Evolutionary conservation across 108 stramenopile species (phyloP).

Genomic region (Tribonema minus): DNA sequence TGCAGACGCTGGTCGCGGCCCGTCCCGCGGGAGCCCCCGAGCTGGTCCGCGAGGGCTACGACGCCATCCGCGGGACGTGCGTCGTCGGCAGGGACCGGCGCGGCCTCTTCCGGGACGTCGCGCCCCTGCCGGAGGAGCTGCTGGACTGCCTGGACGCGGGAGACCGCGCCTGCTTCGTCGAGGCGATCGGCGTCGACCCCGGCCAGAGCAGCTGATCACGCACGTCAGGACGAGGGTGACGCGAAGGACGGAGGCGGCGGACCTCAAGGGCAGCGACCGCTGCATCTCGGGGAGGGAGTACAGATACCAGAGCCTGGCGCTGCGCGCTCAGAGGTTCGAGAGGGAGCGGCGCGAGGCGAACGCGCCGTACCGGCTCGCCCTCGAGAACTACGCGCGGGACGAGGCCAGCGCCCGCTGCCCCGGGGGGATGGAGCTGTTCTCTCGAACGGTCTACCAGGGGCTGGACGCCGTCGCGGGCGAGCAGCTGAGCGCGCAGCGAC

Average conservation of each 20-base stretch:
- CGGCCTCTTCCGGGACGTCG: neutral
- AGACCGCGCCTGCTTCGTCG: neutral
- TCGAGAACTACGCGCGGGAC: neutral
- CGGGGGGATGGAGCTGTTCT: no score
- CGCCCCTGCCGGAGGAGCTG: neutral
- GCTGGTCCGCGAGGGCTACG: no score
- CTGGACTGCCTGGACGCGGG: neutral
- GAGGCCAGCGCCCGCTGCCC: no score
- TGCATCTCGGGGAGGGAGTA: neutral
- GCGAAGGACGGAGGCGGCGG: neutral
- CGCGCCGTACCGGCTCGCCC: neutral
- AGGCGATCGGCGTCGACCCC: neutral
- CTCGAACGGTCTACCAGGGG: neutral
- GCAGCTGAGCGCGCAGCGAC: neutral
- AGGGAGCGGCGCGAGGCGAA: neutral
- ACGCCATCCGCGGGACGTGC: no score
- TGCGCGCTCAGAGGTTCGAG: neutral
- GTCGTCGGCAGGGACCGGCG: neutral
- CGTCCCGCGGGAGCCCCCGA: no score
- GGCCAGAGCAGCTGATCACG: neutral
- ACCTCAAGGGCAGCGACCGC: neutral
- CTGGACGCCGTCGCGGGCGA: neutral
- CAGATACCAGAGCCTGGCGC: neutral
- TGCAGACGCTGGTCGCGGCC: no score
- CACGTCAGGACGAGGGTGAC: neutral